These are phyloP conservation scores for Goniomonas avonlea DNA, from an alignment of 78 protist species.

Conservation along the genomic window DNA sequence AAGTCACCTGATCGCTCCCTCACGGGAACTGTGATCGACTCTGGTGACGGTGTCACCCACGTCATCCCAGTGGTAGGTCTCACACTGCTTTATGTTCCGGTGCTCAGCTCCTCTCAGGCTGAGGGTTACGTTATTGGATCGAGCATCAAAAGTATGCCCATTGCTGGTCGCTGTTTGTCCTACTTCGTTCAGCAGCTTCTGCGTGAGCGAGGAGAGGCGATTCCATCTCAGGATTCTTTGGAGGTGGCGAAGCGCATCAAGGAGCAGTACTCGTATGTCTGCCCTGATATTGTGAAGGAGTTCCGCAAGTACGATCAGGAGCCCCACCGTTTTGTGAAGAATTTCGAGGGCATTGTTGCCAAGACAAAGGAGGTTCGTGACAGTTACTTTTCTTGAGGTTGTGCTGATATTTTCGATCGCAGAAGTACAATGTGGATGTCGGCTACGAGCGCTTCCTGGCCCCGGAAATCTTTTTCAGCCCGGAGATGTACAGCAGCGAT, in stretches of 20 bases:
- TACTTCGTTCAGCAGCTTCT: slow-evolving; percentile 77
- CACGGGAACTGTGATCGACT: slow-evolving; percentile 94
- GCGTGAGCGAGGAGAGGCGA: slow-evolving; percentile 86
- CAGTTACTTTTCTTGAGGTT: not conserved
- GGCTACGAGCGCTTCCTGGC: slow-evolving; percentile 98
- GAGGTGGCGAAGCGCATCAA: slow-evolving; percentile 45
- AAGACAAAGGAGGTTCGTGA: not conserved
- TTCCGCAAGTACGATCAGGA: slow-evolving; percentile 83
- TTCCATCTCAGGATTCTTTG: slow-evolving; percentile 87
- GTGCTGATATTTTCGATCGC: not conserved
- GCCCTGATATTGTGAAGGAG: slow-evolving; percentile 90
- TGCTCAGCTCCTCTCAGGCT: slow-evolving; percentile 92
- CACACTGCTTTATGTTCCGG: slow-evolving; percentile 69
- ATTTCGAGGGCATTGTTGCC: slow-evolving; percentile 7
- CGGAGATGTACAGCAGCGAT: slow-evolving; percentile 89
- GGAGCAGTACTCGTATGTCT: slow-evolving; percentile 85
- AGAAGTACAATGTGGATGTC: slow-evolving; percentile 70
- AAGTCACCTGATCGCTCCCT: not conserved
- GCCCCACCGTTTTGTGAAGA: slow-evolving; percentile 68
- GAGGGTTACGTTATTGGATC: slow-evolving; percentile 96
- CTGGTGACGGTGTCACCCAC: slow-evolving; percentile 98
- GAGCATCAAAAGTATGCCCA: slow-evolving; percentile 90
- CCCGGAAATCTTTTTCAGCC: slow-evolving; percentile 99
- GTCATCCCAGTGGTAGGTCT: slow-evolving; percentile 88
- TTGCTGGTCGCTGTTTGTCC: slow-evolving; percentile 97